phyloP scores from a whole-genome alignment of 129 eudicot species.

The Erigeron canadensis region DNA sequence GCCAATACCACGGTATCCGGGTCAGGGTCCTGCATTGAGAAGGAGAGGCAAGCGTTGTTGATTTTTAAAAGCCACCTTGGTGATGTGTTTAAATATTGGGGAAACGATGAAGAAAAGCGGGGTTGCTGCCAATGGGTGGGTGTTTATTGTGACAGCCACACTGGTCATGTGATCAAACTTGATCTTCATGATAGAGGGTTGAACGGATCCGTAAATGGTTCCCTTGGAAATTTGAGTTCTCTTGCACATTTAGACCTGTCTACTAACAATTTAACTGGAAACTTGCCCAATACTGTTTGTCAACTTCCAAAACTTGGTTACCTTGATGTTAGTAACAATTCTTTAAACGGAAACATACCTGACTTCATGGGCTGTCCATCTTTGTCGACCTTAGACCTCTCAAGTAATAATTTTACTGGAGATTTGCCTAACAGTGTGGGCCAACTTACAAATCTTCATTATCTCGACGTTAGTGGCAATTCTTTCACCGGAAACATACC shows the following conservation, averaged over 20 bases:
- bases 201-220: constrained; percentile 14
- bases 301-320: constrained; percentile 5
- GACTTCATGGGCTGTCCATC: constrained; percentile 5
- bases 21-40: constrained; percentile 14
- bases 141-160: constrained; percentile 26
- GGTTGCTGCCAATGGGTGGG: constrained; percentile 50
- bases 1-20: not conserved
- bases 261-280: not conserved
- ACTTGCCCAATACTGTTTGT: not conserved
- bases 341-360: not conserved
- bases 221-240: constrained; percentile 17
- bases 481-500: constrained; percentile 16
- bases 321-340: constrained; percentile 13
- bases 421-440: not conserved
- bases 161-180: constrained; percentile 39
- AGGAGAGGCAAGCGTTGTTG: constrained; percentile 34
- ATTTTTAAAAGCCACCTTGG: constrained; percentile 18
- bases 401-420: constrained; percentile 17
- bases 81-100: constrained; percentile 14
- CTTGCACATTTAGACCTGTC: constrained; percentile 11
- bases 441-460: constrained; percentile 13
- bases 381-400: not conserved
- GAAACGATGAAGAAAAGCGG: constrained; percentile 12
- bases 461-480: not conserved
- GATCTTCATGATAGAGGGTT: not conserved